phyloP scores from a whole-genome alignment of 768 basidiomycete species.

The Strobilomyces dryophilus region DNA sequence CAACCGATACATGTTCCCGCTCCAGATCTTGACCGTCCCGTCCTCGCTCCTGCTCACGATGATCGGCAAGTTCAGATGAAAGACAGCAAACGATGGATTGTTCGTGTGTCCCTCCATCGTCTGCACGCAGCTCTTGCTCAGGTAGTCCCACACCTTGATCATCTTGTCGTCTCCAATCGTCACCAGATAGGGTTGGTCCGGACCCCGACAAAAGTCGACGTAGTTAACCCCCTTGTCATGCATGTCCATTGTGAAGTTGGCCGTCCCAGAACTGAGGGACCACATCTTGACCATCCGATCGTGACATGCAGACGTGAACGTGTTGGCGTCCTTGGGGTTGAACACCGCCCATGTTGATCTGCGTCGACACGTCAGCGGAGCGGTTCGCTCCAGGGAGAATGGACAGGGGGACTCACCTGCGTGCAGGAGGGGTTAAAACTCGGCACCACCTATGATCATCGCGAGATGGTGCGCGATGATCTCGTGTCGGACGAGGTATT shows the following conservation, averaged over 20 bases:
- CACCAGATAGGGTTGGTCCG: constrained; percentile 94
- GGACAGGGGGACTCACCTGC: constrained; percentile 54
- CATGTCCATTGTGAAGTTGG: constrained; percentile 97
- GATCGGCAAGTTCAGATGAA: constrained; percentile 92
- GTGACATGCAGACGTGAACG: constrained; percentile 95
- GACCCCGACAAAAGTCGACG: constrained; percentile 97
- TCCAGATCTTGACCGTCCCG: constrained; percentile 97
- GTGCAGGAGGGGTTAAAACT: constrained; percentile 29
- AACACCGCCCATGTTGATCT: too few relatives aligned
- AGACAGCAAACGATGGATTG: constrained; percentile 95
- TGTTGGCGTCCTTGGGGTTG: constrained; percentile 97
- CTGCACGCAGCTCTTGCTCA: constrained; percentile 96
- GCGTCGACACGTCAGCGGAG: too few relatives aligned
- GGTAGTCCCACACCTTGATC: constrained; percentile 99
- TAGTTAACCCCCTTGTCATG: constrained; percentile 99
- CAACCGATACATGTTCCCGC: constrained; percentile 89
- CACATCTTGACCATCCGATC: constrained; percentile 99
- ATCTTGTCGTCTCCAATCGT: constrained; percentile 97
- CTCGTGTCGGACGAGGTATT: constrained; percentile 74
- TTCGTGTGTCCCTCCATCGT: constrained; percentile 98
- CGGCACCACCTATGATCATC: constrained; percentile 48
- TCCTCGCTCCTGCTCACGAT: constrained; percentile 95
- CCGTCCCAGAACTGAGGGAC: constrained; percentile 78
- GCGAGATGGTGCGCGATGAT: constrained; percentile 71
- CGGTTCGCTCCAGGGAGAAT: too few relatives aligned